These are phyloP conservation scores for Populus ilicifolia DNA, from an alignment of 345 rosid genomes.

Conservation along the genomic window DNA sequence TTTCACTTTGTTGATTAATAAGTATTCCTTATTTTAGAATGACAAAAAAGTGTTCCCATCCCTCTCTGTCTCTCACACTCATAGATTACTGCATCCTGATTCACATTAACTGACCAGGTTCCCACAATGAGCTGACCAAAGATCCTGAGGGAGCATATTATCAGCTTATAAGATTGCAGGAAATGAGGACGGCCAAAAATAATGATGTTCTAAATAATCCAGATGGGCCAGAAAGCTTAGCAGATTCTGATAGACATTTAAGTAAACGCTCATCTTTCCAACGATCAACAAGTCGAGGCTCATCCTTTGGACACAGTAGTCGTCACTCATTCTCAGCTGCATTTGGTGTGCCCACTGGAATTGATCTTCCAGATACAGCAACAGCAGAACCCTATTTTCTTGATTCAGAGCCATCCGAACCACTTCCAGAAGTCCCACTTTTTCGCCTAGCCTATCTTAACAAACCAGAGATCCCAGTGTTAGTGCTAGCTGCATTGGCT, in stretches of 20 bases:
- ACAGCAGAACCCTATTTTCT: no score
- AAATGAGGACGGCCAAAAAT: neutral
- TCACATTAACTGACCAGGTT: constrained; percentile 3
- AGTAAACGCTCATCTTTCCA: constrained; percentile 6
- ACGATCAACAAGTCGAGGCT: constrained; percentile 10
- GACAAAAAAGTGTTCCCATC: no score
- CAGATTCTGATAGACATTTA: constrained; percentile 10
- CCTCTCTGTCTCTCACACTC: no score
- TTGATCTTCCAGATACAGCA: neutral
- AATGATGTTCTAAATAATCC: neutral
- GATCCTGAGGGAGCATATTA: constrained; percentile 18
- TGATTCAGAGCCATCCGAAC: neutral
- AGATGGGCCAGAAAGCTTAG: neutral
- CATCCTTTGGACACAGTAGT: constrained; percentile 9
- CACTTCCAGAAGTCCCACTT: neutral
- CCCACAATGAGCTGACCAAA: constrained; percentile 3
- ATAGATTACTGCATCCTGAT: neutral
- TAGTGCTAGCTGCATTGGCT: neutral
- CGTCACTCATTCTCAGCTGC: constrained; percentile 3
- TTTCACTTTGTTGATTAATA: no score
- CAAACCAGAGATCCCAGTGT: constrained; percentile 13
- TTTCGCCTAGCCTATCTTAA: constrained; percentile 12
- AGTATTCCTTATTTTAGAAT: no score
- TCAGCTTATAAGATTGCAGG: constrained; percentile 12
- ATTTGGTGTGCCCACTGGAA: neutral